phyloP scores from a whole-genome alignment of 257 asterid species.

The Plantago elongata region DNA sequence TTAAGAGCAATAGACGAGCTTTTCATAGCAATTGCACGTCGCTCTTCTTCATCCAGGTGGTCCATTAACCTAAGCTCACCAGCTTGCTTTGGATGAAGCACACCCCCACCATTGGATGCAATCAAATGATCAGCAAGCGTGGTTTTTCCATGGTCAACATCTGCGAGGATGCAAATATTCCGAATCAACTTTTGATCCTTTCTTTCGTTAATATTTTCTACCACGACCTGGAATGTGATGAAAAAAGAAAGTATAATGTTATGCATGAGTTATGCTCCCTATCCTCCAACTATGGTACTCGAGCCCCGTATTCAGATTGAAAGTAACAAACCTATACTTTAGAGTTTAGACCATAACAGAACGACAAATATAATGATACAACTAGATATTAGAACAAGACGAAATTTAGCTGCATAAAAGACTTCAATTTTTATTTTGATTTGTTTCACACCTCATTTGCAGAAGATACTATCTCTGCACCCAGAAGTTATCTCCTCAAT shows the following conservation, averaged over 20 bases:
- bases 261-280: no score
- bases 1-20: conserved; percentile 80
- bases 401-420: no score
- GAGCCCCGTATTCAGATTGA: no score
- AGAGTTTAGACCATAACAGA: no score
- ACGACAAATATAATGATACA: no score
- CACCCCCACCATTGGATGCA: conserved; percentile 88
- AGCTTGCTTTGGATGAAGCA: conserved; percentile 95
- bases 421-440: no score
- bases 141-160: conserved; percentile 97
- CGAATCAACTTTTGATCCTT: conserved; percentile 35
- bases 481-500: no score
- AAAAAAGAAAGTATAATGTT: background rate
- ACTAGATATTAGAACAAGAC: no score
- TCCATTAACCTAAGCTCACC: conserved; percentile 94
- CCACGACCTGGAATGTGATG: conserved; percentile 2
- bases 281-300: no score
- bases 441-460: no score
- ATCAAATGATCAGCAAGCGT: conserved; percentile 91
- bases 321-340: no score
- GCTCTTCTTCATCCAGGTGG: conserved; percentile 91
- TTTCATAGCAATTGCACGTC: conserved; percentile 96
- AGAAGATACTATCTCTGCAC: no score
- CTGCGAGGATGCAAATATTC: conserved; percentile 92
- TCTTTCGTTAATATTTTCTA: background rate